A percentile compares a stretch with the other conserved stretches of the same genome.
These are phyloP conservation scores for Populus nigra DNA, from an alignment of 345 rosid species.

Conservation along the genomic window DNA sequence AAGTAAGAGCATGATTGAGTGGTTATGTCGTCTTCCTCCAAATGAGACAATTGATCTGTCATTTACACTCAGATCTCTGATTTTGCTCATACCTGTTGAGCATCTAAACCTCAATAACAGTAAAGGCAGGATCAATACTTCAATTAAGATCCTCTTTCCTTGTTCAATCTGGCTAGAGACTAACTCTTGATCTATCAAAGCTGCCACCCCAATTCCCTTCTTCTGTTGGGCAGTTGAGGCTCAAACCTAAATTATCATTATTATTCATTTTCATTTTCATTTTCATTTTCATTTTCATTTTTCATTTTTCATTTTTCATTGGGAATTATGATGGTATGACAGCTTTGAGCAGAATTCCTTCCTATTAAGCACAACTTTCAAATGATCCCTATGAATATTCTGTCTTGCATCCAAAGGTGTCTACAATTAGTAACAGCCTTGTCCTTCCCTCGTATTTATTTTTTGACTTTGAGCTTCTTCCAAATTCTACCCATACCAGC, in stretches of 20 bases:
- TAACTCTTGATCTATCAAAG: not conserved
- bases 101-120: not conserved
- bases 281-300: not conserved
- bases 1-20: not conserved
- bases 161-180: not conserved
- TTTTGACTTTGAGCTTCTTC: not conserved
- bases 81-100: not conserved
- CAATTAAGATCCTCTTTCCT: not conserved
- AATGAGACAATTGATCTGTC: not conserved
- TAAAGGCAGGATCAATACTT: not conserved
- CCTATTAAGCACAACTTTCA: not conserved
- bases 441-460: not conserved
- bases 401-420: not conserved
- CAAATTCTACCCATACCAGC: not conserved
- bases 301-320: too few relatives aligned
- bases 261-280: not conserved
- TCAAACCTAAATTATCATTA: not conserved
- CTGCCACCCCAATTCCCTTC: not conserved
- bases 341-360: not conserved
- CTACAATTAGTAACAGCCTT: not conserved
- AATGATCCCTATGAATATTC: not conserved
- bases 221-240: not conserved
- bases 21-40: not conserved
- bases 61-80: not conserved
- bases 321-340: not conserved